Evolutionary conservation across 768 basidiomycete species (phyloP).

Genomic region (Chalciporus pseudorubinellus): DNA sequence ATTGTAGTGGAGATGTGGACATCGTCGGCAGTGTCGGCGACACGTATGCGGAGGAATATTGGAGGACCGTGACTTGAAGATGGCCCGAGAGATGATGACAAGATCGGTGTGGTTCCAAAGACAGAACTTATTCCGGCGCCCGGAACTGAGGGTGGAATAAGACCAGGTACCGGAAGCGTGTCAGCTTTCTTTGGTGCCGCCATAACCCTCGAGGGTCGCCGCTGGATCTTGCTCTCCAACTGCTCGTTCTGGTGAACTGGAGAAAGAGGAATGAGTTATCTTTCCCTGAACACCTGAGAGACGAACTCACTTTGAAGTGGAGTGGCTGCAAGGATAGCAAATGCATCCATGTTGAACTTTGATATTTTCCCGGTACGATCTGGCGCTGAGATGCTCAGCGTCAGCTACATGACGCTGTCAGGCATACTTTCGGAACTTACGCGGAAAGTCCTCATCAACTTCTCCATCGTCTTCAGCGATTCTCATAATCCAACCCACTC

Average conservation of each 20-base stretch:
- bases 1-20: slow-evolving; percentile 89
- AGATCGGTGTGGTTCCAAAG: slow-evolving; percentile 48
- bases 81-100: slow-evolving; percentile 69
- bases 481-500: slow-evolving; percentile 87
- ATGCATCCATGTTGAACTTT: slow-evolving; percentile 89
- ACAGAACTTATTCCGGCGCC: slow-evolving; percentile 45
- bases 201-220: slow-evolving; percentile 68
- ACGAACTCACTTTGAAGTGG: slow-evolving; percentile 57
- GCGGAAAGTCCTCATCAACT: slow-evolving; percentile 97
- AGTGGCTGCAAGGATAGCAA: slow-evolving; percentile 81
- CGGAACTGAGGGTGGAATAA: slow-evolving; percentile 38
- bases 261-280: slow-evolving; percentile 4
- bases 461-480: slow-evolving; percentile 98
- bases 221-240: slow-evolving; percentile 76
- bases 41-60: slow-evolving; percentile 78
- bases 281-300: neutral
- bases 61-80: slow-evolving; percentile 74
- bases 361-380: slow-evolving; percentile 82
- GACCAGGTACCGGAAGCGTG: slow-evolving; percentile 37
- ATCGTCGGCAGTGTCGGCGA: slow-evolving; percentile 77
- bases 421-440: slow-evolving; percentile 45
- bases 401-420: neutral
- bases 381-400: slow-evolving; percentile 57
- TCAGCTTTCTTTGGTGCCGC: slow-evolving; percentile 59
- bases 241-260: slow-evolving; percentile 74